Percentiles rank a stretch among this genome's conserved stretches.
phyloP scores from a whole-genome alignment of 2,329 filamentous ascomycete species.

The Hymenoscyphus fraxineus region DNA sequence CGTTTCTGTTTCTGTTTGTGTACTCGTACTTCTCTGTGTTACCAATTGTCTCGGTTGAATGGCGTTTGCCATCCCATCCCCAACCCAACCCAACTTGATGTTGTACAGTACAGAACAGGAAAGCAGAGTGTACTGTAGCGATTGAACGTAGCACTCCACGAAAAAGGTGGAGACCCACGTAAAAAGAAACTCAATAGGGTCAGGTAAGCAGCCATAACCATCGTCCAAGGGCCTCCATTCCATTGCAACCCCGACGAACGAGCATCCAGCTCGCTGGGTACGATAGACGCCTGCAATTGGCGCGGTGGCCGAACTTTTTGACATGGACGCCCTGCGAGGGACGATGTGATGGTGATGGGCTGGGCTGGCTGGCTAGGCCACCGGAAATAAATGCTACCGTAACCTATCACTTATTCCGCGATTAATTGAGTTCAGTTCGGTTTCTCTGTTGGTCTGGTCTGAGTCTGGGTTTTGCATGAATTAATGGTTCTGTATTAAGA shows the following conservation, averaged over 20 bases:
- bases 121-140: background rate
- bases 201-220: background rate
- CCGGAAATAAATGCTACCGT: background rate
- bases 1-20: background rate
- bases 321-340: background rate
- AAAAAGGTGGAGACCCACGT: background rate
- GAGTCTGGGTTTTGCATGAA: background rate
- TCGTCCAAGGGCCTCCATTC: background rate
- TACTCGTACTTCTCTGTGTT: background rate
- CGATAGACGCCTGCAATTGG: slow-evolving; percentile 2
- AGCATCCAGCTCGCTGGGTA: slow-evolving; percentile 7
- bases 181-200: background rate
- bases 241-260: slow-evolving; percentile 1
- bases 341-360: no score
- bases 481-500: background rate
- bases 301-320: background rate
- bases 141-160: background rate
- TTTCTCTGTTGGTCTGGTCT: background rate
- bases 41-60: background rate
- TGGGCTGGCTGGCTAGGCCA: background rate
- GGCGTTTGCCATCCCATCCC: background rate
- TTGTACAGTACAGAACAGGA: background rate
- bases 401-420: background rate
- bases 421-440: background rate
- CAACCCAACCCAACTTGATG: background rate